Percentiles rank a stretch among this genome's conserved stretches.
phyloP scores from a whole-genome alignment of 257 asterid species.

The Solanum corneliomulleri region DNA sequence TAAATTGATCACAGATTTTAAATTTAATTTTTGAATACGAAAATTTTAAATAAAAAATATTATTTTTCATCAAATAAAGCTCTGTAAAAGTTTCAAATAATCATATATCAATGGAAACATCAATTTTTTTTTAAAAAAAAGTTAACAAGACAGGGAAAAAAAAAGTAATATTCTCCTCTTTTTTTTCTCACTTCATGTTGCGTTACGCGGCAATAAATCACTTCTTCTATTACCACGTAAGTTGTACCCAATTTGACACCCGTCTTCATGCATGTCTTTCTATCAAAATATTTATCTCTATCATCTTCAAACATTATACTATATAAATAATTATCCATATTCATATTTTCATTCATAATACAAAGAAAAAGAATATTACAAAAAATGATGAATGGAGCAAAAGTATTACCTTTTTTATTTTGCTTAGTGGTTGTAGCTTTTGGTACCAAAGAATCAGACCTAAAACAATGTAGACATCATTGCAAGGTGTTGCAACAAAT shows the following conservation, averaged over 20 bases:
- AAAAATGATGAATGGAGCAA: neutral
- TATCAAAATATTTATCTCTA: neutral
- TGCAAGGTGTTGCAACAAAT: constrained; percentile 6
- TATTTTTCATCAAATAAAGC: no score
- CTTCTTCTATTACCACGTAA: neutral
- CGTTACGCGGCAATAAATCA: neutral
- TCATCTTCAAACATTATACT: neutral
- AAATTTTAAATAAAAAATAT: no score
- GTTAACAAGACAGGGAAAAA: no score
- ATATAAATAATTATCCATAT: neutral
- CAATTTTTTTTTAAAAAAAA: no score
- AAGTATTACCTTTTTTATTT: neutral
- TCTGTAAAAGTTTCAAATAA: no score
- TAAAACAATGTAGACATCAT: constrained; percentile 17
- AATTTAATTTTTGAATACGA: no score
- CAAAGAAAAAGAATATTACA: neutral
- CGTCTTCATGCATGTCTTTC: constrained; percentile 25
- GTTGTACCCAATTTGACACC: constrained; percentile 22
- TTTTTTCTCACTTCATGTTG: neutral
- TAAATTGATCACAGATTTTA: no score
- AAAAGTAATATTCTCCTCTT: neutral
- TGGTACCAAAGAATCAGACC: constrained; percentile 9
- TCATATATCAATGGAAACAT: no score
- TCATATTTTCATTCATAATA: neutral
- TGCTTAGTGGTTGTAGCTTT: constrained; percentile 8